phyloP scores from a whole-genome alignment of 345 rosid genomes.

The Jatropha curcas region DNA sequence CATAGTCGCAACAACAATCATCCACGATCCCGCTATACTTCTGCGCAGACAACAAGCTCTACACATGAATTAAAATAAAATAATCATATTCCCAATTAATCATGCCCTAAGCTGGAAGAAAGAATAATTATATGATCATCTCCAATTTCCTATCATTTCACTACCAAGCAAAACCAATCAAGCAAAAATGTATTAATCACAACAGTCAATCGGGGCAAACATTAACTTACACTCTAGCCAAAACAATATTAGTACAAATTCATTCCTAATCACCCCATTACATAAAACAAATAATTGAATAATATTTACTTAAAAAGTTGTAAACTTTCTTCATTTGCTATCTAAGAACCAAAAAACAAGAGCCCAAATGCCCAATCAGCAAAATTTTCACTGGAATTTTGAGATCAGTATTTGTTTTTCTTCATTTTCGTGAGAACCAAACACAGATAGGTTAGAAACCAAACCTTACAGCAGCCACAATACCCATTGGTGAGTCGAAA shows the following conservation, averaged over 20 bases:
- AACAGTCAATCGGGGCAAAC: background rate
- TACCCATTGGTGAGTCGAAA: conserved; percentile 30
- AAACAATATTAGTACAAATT: background rate
- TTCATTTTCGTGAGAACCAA: background rate
- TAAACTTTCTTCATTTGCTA: background rate
- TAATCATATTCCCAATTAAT: background rate
- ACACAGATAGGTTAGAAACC: conserved; percentile 10
- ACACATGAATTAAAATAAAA: no score
- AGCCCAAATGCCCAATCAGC: background rate
- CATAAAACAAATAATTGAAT: background rate
- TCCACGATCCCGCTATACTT: conserved; percentile 72
- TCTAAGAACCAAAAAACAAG: background rate
- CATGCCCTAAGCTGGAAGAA: background rate
- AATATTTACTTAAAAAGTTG: no score
- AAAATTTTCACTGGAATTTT: background rate
- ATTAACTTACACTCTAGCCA: background rate
- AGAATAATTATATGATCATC: background rate
- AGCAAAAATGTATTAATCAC: background rate
- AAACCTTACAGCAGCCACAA: conserved; percentile 66
- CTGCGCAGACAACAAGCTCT: conserved; percentile 33
- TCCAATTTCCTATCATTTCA: background rate
- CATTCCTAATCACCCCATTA: background rate
- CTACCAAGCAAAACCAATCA: background rate
- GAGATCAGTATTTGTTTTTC: conserved; percentile 1
- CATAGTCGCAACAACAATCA: conserved; percentile 93